Conservation (phyloP, 176 grass and related monocot genomes). For the Carex scoparia region DNA sequence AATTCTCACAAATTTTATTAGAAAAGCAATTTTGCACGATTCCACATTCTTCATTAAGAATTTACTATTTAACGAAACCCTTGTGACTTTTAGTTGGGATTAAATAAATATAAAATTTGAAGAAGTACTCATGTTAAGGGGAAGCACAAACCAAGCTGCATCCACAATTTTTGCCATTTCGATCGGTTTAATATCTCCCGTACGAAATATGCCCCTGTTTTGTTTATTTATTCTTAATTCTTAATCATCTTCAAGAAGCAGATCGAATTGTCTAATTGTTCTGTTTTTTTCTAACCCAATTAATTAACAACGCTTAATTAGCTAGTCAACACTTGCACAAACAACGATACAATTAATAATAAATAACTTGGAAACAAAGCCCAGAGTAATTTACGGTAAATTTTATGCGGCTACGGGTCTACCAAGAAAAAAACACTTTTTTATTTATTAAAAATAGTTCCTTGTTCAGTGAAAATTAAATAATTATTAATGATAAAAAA, state of each 20-base stretch:
- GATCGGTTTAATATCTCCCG: not conserved
- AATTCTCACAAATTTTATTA: too few relatives aligned
- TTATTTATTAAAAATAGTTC: too few relatives aligned
- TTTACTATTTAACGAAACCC: too few relatives aligned
- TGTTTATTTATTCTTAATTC: not conserved
- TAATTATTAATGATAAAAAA: too few relatives aligned
- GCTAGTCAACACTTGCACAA: conserved; percentile 10
- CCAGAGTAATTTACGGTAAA: not conserved
- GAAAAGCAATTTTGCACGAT: too few relatives aligned
- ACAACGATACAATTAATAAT: not conserved
- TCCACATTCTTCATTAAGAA: too few relatives aligned
- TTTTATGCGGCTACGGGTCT: not conserved
- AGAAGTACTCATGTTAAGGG: not conserved
- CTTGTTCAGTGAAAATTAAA: too few relatives aligned
- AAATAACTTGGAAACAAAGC: not conserved
- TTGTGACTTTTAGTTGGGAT: too few relatives aligned
- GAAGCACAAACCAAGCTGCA: not conserved
- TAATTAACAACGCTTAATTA: not conserved
- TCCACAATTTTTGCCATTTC: not conserved
- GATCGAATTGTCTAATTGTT: not conserved
- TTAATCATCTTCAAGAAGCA: not conserved
- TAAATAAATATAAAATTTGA: too few relatives aligned
- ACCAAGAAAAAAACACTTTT: not conserved
- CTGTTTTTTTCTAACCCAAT: not conserved
- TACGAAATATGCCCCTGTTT: not conserved